Evolutionary conservation across 2,329 filamentous ascomycete genomes (phyloP).

Genomic region (Tympanopsis confertula): DNA sequence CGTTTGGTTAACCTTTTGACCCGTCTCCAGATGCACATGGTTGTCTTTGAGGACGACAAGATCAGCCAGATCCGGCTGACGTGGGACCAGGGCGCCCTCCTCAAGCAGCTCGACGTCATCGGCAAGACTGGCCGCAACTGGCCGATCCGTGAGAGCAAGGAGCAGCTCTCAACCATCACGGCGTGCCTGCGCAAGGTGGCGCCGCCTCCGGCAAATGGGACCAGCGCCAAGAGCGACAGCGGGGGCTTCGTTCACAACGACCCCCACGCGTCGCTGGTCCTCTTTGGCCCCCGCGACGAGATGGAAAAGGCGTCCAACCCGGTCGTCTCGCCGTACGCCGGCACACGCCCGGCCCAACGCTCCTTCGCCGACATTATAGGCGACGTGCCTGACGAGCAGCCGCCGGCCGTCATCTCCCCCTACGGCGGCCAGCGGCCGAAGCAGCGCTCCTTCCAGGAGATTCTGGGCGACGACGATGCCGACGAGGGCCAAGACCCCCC

Average conservation of each 20-base stretch:
- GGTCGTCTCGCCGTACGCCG: conserved; percentile 51
- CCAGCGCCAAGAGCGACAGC: conserved; percentile 19
- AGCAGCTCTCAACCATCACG: conserved; percentile 69
- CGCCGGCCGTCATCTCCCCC: conserved; percentile 16
- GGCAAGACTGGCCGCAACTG: conserved; percentile 82
- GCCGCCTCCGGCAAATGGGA: conserved; percentile 14
- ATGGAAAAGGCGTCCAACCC: conserved; percentile 34
- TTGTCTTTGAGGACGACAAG: conserved; percentile 71
- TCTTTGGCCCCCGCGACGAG: conserved; percentile 62
- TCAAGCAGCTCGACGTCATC: conserved; percentile 90
- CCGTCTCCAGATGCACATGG: conserved; percentile 65
- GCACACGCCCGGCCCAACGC: conserved; percentile 51
- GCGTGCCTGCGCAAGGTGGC: conserved; percentile 35
- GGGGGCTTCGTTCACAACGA: conserved; percentile 45
- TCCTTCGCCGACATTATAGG: conserved; percentile 62
- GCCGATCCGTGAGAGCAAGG: conserved; percentile 80
- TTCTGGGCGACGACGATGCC: conserved; percentile 25
- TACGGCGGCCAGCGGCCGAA: conserved; percentile 11
- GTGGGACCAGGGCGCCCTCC: conserved; percentile 88
- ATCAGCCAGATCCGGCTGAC: conserved; percentile 79
- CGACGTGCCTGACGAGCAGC: conserved; percentile 29
- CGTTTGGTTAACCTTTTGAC: conserved; percentile 1
- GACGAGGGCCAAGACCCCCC: conserved; percentile 10
- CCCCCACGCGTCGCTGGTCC: conserved; percentile 59
- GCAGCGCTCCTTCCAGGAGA: conserved; percentile 35